These are phyloP conservation scores for Beauveria pseudobassiana DNA, from an alignment of 2,329 filamentous ascomycete genomes.

Conservation along the genomic window DNA sequence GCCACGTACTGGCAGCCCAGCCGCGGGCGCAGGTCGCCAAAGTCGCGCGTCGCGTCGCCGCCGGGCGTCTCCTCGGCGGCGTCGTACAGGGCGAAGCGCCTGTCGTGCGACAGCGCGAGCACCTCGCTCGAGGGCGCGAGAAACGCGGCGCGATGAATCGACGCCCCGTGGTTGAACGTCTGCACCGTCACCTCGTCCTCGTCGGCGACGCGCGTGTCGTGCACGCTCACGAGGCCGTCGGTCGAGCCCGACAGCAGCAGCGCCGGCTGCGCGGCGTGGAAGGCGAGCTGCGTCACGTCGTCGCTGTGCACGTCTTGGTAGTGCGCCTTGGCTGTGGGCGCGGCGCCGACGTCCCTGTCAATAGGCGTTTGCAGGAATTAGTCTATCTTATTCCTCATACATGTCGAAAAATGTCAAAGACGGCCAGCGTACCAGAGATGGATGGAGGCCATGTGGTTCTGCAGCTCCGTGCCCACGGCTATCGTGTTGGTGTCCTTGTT, in stretches of 20 bases:
- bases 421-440: constrained; percentile 45
- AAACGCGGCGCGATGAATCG: constrained; percentile 69
- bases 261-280: constrained; percentile 52
- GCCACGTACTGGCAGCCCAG: constrained; percentile 68
- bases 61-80: constrained; percentile 56
- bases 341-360: constrained; percentile 49
- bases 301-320: constrained; percentile 62
- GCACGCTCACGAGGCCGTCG: constrained; percentile 71
- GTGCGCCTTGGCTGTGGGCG: constrained; percentile 38
- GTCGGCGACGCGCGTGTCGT: constrained; percentile 60
- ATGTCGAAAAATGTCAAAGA: no score
- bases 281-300: constrained; percentile 52
- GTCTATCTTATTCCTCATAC: neutral
- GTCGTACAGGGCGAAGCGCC: constrained; percentile 67
- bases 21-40: constrained; percentile 62
- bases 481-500: constrained; percentile 49
- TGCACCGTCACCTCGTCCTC: constrained; percentile 74
- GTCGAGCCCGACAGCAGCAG: constrained; percentile 70
- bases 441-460: constrained; percentile 54
- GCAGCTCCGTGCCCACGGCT: constrained; percentile 66
- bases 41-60: constrained; percentile 46
- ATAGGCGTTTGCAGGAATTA: neutral
- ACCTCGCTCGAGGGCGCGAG: constrained; percentile 52
- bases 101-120: constrained; percentile 70
- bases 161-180: constrained; percentile 70